Conservation (phyloP, 108 stramenopile species). For the Cyclotella atomus region DNA sequence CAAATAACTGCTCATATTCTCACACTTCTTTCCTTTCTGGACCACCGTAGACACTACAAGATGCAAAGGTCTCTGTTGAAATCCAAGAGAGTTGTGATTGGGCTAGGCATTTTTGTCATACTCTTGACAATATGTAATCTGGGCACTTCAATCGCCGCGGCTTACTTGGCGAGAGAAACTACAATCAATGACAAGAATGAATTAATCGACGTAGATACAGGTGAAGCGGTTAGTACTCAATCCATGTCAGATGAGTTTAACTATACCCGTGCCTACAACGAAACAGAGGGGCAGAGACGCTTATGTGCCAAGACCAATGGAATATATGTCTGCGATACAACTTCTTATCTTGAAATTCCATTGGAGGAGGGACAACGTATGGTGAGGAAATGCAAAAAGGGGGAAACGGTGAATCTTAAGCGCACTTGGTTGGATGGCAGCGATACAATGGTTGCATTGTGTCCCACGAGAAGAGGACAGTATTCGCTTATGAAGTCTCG, state of each 20-base stretch:
- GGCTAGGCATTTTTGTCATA: slow-evolving; percentile 37
- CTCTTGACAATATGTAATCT: slow-evolving; percentile 55
- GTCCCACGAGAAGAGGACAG: slow-evolving; percentile 1
- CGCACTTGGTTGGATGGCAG: slow-evolving; percentile 13
- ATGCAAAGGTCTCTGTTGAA: slow-evolving; percentile 33
- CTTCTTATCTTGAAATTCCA: slow-evolving; percentile 11
- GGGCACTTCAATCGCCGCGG: slow-evolving; percentile 61
- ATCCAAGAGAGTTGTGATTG: slow-evolving; percentile 36
- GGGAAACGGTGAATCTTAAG: slow-evolving; percentile 14
- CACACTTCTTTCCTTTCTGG: not conserved
- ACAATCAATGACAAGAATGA: slow-evolving; percentile 20
- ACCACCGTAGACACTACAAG: slow-evolving; percentile 26
- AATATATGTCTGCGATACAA: slow-evolving; percentile 9
- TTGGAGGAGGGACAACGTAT: not conserved
- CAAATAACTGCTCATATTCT: not conserved
- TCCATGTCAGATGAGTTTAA: slow-evolving; percentile 15
- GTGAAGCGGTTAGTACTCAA: slow-evolving; percentile 25
- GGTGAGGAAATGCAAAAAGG: slow-evolving; percentile 13
- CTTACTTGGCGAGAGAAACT: slow-evolving; percentile 60
- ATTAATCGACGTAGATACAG: slow-evolving; percentile 14
- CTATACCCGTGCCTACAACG: slow-evolving; percentile 5
- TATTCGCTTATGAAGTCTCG: slow-evolving; percentile 1
- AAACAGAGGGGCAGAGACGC: not conserved
- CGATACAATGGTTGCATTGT: not conserved
- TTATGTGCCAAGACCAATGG: slow-evolving; percentile 2